These are phyloP conservation scores for Plasmodium cynomolgi DNA, from an alignment of 169 alveolate species.

Conservation along the genomic window DNA sequence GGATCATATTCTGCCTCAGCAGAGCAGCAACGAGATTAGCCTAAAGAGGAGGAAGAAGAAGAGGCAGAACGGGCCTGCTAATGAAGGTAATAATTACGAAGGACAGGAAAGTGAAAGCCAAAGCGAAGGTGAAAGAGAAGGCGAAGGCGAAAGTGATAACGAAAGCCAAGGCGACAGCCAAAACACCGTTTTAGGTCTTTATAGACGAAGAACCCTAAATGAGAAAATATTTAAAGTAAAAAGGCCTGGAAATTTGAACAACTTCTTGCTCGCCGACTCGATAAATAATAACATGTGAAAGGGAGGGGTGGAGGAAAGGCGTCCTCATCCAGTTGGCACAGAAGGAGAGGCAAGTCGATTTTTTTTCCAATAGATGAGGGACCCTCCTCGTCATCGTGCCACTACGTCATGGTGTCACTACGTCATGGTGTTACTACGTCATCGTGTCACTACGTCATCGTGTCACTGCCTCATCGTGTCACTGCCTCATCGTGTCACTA, in stretches of 20 bases:
- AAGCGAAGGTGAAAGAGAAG: neutral
- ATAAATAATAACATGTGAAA: neutral
- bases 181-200: neutral
- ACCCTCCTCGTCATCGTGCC: neutral
- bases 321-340: neutral
- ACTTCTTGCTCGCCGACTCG: neutral
- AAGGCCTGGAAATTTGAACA: slow-evolving; percentile 1
- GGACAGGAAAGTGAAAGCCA: too few species aligned
- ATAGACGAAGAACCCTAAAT: neutral
- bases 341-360: neutral
- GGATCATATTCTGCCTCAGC: neutral
- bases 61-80: neutral
- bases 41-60: neutral
- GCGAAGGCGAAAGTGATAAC: neutral
- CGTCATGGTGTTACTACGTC: too few species aligned
- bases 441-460: neutral
- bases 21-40: neutral
- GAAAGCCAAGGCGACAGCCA: neutral
- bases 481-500: neutral
- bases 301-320: neutral
- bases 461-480: neutral
- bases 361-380: neutral
- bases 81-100: too few species aligned
- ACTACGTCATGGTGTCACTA: neutral
- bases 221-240: neutral